A percentile compares a stretch with the other conserved stretches of the same genome.
These are phyloP conservation scores for Purshia tridentata DNA, from an alignment of 306 rosid genomes.

Conservation along the genomic window DNA sequence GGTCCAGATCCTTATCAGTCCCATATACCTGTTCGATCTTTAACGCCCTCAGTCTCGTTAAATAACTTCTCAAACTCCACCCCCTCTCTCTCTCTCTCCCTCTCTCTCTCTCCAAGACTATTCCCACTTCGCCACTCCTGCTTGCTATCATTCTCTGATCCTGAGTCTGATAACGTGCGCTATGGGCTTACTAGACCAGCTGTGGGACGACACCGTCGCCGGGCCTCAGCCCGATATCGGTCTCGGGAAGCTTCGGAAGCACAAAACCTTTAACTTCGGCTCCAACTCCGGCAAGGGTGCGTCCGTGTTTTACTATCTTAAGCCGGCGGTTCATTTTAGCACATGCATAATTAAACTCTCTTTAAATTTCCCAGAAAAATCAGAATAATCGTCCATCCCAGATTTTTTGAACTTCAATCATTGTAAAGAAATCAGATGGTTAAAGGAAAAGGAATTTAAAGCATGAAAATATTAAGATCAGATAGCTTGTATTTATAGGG, in stretches of 20 bases:
- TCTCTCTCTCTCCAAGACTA: accelerated
- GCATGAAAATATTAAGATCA: neutral
- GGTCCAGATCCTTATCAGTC: conserved; percentile 28
- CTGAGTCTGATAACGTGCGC: neutral
- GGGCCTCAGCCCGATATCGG: conserved; percentile 87
- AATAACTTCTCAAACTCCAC: conserved; percentile 23
- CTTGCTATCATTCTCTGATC: neutral
- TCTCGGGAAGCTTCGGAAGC: conserved; percentile 82
- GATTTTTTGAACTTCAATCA: too few relatives aligned
- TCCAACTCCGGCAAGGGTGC: conserved; percentile 67
- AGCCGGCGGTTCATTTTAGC: neutral
- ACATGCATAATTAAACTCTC: neutral
- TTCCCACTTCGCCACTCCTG: too few relatives aligned
- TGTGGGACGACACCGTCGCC: conserved; percentile 97
- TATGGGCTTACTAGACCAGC: conserved; percentile 89
- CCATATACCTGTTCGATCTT: conserved; percentile 51
- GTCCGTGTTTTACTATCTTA: conserved; percentile 13
- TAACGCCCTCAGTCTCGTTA: conserved; percentile 43
- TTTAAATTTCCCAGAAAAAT: neutral
- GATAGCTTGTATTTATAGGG: neutral
- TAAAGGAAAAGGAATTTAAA: neutral
- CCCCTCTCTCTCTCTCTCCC: accelerated
- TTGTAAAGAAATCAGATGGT: neutral
- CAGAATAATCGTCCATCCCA: too few relatives aligned
- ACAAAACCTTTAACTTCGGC: conserved; percentile 39